Percentiles rank a stretch among this genome's conserved stretches.
These are phyloP conservation scores for Alternaria metachromatica DNA, from an alignment of 2,329 filamentous ascomycete species.

Conservation along the genomic window DNA sequence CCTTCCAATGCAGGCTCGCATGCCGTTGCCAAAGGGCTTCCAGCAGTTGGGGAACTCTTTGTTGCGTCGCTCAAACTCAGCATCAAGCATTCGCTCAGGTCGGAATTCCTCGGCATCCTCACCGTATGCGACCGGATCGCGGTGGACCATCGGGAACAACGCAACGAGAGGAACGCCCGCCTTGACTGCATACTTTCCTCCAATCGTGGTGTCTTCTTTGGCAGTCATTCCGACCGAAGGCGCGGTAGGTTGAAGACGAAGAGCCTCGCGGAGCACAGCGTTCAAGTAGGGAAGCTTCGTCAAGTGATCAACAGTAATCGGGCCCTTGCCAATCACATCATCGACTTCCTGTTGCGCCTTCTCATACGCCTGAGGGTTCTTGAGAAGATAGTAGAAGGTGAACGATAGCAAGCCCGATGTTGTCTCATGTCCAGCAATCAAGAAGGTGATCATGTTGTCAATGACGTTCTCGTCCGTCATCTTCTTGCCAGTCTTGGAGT, in stretches of 20 bases:
- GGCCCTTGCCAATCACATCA: constrained; percentile 55
- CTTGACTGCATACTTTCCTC: constrained; percentile 49
- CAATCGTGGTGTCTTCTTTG: constrained; percentile 42
- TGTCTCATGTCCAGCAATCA: constrained; percentile 55
- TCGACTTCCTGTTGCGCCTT: constrained; percentile 63
- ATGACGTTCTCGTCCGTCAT: constrained; percentile 67
- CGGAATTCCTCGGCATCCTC: constrained; percentile 54
- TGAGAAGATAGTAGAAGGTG: constrained; percentile 59
- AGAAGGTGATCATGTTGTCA: constrained; percentile 73
- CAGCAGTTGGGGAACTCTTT: constrained; percentile 51
- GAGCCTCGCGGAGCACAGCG: constrained; percentile 62
- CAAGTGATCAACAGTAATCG: constrained; percentile 58
- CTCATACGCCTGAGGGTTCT: constrained; percentile 58
- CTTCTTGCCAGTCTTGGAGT: constrained; percentile 66
- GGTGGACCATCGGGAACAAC: constrained; percentile 48
- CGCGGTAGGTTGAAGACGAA: constrained; percentile 62
- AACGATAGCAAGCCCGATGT: constrained; percentile 50
- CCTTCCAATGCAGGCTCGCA: constrained; percentile 61
- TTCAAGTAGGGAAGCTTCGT: constrained; percentile 61
- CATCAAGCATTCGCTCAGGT: constrained; percentile 58
- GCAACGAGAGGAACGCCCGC: constrained; percentile 41
- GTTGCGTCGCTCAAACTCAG: constrained; percentile 48
- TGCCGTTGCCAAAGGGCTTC: constrained; percentile 64
- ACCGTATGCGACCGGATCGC: constrained; percentile 53
- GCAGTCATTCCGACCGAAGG: constrained; percentile 55